These are phyloP conservation scores for Ogataea paraovalis DNA, from an alignment of 805 yeast genomes.

Conservation along the genomic window DNA sequence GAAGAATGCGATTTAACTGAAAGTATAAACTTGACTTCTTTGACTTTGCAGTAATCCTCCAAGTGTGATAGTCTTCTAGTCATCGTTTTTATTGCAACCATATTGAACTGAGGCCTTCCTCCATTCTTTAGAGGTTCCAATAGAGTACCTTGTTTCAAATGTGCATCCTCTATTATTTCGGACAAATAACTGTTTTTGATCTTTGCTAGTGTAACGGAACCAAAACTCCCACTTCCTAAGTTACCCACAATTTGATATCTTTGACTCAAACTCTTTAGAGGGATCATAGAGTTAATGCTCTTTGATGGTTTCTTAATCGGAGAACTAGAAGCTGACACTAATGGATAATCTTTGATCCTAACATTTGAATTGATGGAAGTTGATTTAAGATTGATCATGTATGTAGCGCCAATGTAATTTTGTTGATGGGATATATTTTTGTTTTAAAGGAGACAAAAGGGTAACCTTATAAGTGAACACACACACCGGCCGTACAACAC, in stretches of 20 bases:
- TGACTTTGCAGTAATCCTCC: conserved; percentile 53
- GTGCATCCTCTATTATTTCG: conserved; percentile 19
- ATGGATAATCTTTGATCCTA: conserved; percentile 13
- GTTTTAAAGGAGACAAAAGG: not conserved
- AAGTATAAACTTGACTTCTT: conserved; percentile 65
- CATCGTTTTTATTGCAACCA: conserved; percentile 84
- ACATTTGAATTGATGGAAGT: conserved; percentile 9
- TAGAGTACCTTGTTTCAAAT: conserved; percentile 40
- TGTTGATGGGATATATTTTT: not conserved
- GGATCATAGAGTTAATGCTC: conserved; percentile 21
- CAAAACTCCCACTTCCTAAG: conserved; percentile 76
- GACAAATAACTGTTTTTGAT: conserved; percentile 26
- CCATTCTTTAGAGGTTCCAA: conserved; percentile 37
- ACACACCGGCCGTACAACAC: too few relatives aligned
- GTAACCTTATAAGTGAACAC: not conserved
- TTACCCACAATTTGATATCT: conserved; percentile 49
- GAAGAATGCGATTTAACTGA: conserved; percentile 68
- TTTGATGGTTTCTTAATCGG: not conserved
- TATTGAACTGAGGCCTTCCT: conserved; percentile 15
- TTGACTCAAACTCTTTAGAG: conserved; percentile 37
- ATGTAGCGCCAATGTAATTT: too few relatives aligned
- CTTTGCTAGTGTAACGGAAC: conserved; percentile 63
- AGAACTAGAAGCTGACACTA: conserved; percentile 2
- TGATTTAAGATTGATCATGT: conserved; percentile 15
- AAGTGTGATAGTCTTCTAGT: conserved; percentile 48